Percentiles rank a stretch among this genome's conserved stretches.
These are phyloP conservation scores for Cenococcum geophilum DNA, from an alignment of 495 filamentous ascomycete genomes.

Conservation along the genomic window DNA sequence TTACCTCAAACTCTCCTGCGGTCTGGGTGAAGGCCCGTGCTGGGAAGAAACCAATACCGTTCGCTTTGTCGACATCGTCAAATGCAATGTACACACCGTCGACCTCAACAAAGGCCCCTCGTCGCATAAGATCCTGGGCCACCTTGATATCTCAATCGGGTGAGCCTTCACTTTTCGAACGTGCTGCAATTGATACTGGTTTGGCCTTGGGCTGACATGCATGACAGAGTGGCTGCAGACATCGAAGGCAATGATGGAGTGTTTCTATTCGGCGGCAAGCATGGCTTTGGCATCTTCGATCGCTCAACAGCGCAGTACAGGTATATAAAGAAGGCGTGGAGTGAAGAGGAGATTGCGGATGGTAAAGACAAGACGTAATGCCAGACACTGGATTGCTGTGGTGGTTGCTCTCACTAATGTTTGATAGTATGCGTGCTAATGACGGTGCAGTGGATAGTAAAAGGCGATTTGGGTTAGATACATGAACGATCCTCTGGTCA, in stretches of 20 bases:
- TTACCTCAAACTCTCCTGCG: conserved; percentile 71
- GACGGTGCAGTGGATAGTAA: conserved; percentile 76
- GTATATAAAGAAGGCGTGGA: conserved; percentile 58
- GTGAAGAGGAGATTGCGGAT: conserved; percentile 41
- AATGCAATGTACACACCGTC: conserved; percentile 66
- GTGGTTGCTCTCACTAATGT: neutral
- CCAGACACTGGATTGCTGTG: neutral
- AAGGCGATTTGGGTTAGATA: conserved; percentile 84
- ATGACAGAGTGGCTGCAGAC: conserved; percentile 66
- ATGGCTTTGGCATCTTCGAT: conserved; percentile 71
- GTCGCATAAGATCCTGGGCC: conserved; percentile 54
- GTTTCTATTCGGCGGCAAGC: conserved; percentile 73
- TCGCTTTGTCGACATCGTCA: conserved; percentile 86
- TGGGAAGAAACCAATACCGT: conserved; percentile 67
- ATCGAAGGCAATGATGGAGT: conserved; percentile 62
- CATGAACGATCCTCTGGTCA: conserved; percentile 62
- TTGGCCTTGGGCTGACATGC: neutral
- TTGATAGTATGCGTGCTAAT: conserved; percentile 54
- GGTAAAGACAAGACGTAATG: conserved; percentile 39
- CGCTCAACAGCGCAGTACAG: conserved; percentile 55
- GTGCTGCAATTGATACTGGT: neutral
- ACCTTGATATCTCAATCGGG: conserved; percentile 63
- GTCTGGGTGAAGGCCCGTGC: conserved; percentile 77
- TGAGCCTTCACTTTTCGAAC: conserved; percentile 13
- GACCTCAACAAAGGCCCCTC: conserved; percentile 58